Evolutionary conservation across 257 asterid genomes (phyloP).

Genomic region (Solanum pennellii): DNA sequence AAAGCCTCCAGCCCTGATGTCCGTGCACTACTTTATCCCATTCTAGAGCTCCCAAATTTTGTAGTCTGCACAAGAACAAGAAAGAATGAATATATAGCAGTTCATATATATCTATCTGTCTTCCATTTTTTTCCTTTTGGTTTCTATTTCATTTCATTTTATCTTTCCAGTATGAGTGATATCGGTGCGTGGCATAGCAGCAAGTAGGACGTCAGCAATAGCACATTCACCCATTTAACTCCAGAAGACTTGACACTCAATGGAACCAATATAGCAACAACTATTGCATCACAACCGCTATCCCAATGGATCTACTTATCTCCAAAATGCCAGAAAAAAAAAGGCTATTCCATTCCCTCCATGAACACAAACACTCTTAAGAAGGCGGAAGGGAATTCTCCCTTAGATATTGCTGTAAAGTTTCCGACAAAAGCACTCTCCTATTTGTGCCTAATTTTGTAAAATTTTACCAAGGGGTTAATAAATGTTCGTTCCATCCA

Average conservation of each 20-base stretch:
- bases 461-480: neutral
- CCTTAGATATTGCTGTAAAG: neutral
- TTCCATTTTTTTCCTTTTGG: neutral
- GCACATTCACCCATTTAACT: neutral
- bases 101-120: neutral
- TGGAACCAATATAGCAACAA: neutral
- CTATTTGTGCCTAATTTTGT: neutral
- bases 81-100: neutral
- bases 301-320: neutral
- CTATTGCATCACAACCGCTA: neutral
- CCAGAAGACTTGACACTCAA: neutral
- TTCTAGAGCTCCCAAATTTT: conserved; percentile 66
- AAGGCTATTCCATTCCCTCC: neutral
- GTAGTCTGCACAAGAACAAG: conserved; percentile 37
- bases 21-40: conserved; percentile 61
- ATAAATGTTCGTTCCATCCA: neutral
- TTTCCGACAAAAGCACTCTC: neutral
- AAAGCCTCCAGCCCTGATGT: conserved; percentile 80
- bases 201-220: neutral
- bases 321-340: neutral
- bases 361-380: neutral
- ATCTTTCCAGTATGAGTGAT: neutral
- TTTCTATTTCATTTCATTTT: neutral
- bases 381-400: neutral
- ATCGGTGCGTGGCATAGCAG: neutral